A percentile compares a stretch with the other conserved stretches of the same genome.
These are phyloP conservation scores for Hyaloscypha bicolor DNA, from an alignment of 495 filamentous ascomycete genomes.

Conservation along the genomic window DNA sequence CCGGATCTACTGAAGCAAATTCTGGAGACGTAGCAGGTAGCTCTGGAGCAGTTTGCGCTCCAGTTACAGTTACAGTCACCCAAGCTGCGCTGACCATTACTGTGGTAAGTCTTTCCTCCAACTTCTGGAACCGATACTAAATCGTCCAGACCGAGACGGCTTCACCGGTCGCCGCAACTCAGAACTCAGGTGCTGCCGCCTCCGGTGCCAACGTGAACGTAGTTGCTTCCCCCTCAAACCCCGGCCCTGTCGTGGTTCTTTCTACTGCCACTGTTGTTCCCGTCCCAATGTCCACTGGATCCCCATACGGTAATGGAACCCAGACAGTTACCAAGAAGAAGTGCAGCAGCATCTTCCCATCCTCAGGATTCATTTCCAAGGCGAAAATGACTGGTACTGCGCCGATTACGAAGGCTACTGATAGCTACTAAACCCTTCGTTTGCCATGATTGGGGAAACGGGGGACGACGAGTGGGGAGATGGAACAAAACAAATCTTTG, in stretches of 20 bases:
- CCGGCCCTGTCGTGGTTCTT: constrained; percentile 21
- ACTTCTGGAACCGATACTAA: constrained; percentile 10
- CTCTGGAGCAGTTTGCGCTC: constrained; percentile 29
- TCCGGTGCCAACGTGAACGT: not conserved
- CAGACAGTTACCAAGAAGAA: constrained; percentile 33
- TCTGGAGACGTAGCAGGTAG: not conserved
- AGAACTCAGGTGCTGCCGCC: constrained; percentile 20
- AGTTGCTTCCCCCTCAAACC: not conserved
- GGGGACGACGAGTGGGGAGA: not conserved
- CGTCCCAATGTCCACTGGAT: constrained; percentile 29
- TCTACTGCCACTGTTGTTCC: constrained; percentile 32
- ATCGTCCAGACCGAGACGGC: constrained; percentile 30
- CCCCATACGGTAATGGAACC: constrained; percentile 44
- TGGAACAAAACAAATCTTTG: constrained; percentile 10
- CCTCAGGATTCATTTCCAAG: constrained; percentile 44
- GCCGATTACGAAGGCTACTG: not conserved
- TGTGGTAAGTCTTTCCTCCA: constrained; percentile 40
- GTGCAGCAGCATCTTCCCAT: constrained; percentile 36
- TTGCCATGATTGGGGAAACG: not conserved
- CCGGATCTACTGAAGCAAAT: not conserved
- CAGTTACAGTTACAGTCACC: constrained; percentile 44
- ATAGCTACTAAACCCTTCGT: constrained; percentile 13
- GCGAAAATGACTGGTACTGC: constrained; percentile 18
- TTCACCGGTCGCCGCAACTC: constrained; percentile 19
- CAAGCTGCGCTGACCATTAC: constrained; percentile 40